These are phyloP conservation scores for Tetramitus jugosus DNA, from an alignment of 208 protist species.

Conservation along the genomic window DNA sequence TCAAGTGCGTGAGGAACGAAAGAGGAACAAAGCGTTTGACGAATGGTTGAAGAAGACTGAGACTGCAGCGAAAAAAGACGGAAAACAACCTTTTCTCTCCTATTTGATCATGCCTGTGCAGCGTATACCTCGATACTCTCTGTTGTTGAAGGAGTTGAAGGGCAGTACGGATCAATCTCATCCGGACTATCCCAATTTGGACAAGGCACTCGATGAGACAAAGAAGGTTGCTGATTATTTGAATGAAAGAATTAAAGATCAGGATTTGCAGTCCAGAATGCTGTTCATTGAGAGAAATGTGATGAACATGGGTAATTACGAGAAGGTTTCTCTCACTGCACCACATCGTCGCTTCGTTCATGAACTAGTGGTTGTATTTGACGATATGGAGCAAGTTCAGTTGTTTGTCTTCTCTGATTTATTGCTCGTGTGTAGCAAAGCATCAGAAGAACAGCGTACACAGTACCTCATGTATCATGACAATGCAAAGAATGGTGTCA, in stretches of 20 bases:
- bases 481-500: too few relatives aligned
- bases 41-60: not conserved
- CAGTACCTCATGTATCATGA: too few relatives aligned
- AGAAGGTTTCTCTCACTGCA: too few relatives aligned
- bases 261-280: too few relatives aligned
- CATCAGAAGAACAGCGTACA: too few relatives aligned
- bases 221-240: not conserved
- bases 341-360: too few relatives aligned
- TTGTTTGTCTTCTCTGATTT: too few relatives aligned
- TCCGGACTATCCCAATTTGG: not conserved
- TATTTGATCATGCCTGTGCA: not conserved
- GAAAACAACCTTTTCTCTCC: not conserved
- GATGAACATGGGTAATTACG: too few relatives aligned
- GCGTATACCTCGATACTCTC: conserved; percentile 3
- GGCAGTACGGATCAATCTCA: not conserved
- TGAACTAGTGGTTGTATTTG: too few relatives aligned
- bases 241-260: not conserved
- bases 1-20: not conserved
- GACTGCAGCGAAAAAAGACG: not conserved
- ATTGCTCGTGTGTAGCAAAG: too few relatives aligned
- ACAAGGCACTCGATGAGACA: not conserved
- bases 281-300: too few relatives aligned
- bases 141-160: not conserved
- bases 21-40: not conserved
- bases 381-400: too few relatives aligned